Conservation (phyloP, 2,329 filamentous ascomycete genomes). For the Fusarium chlamydosporum region DNA sequence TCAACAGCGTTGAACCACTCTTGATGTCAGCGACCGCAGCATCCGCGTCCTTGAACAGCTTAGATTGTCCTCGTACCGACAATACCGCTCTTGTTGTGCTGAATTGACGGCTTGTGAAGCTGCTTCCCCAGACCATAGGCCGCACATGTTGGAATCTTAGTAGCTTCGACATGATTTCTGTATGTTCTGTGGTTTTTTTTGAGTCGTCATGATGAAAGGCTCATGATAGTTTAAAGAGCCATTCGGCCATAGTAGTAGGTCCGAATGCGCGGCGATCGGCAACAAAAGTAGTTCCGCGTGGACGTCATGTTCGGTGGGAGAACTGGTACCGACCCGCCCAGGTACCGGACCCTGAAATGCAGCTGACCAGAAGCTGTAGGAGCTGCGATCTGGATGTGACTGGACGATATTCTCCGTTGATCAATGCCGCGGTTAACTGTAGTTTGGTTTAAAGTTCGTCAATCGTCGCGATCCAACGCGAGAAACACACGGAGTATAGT, state of each 20-base stretch:
- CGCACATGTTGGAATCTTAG: constrained; percentile 26
- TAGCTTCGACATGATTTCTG: constrained; percentile 35
- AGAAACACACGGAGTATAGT: not conserved
- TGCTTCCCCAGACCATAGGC: constrained; percentile 43
- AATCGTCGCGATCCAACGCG: not conserved
- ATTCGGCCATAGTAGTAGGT: constrained; percentile 31
- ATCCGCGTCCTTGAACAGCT: constrained; percentile 70
- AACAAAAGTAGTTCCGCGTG: constrained; percentile 31
- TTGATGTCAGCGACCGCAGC: constrained; percentile 78
- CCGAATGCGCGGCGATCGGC: constrained; percentile 22
- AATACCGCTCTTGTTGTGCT: constrained; percentile 36
- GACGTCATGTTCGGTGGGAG: constrained; percentile 43
- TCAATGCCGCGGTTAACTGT: not conserved
- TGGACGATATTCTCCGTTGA: not conserved
- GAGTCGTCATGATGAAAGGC: constrained; percentile 23
- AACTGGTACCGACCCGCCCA: constrained; percentile 34
- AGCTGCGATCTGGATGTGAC: not conserved
- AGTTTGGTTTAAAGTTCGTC: not conserved
- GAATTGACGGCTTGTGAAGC: constrained; percentile 45
- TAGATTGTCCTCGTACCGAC: constrained; percentile 54
- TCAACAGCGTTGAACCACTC: constrained; percentile 78
- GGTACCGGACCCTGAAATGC: constrained; percentile 20
- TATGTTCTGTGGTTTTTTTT: not conserved
- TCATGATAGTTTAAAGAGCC: constrained; percentile 45
- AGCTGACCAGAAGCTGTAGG: not conserved